phyloP scores from a whole-genome alignment of 2,329 filamentous ascomycete species.

The Colletotrichum cereale region DNA sequence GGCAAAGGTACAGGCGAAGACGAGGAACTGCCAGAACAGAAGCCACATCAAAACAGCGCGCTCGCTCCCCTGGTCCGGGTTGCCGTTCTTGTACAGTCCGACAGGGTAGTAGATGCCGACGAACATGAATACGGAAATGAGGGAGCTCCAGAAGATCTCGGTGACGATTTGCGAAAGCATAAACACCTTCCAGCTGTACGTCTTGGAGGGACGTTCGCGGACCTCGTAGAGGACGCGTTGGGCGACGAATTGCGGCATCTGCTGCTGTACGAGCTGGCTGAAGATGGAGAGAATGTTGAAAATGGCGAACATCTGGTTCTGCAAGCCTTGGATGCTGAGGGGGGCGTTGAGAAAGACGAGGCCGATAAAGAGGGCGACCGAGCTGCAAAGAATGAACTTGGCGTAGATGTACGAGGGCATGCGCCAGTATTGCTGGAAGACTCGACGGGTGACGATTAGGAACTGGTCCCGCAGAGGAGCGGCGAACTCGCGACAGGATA shows the following conservation, averaged over 20 bases:
- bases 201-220: constrained; percentile 73
- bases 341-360: constrained; percentile 72
- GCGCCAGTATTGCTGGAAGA: constrained; percentile 85
- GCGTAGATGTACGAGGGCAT: constrained; percentile 81
- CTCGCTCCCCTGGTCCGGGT: constrained; percentile 58
- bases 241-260: constrained; percentile 76
- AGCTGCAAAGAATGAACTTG: constrained; percentile 69
- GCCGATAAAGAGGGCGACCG: constrained; percentile 68
- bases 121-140: constrained; percentile 72
- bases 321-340: constrained; percentile 70
- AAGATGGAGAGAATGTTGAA: constrained; percentile 78
- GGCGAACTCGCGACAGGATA: constrained; percentile 62
- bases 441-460: constrained; percentile 57
- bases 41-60: constrained; percentile 74
- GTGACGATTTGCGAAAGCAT: constrained; percentile 74
- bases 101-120: constrained; percentile 78
- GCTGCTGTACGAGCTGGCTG: constrained; percentile 68
- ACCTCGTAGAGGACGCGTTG: constrained; percentile 76
- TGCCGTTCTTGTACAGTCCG: constrained; percentile 70
- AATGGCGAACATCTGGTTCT: constrained; percentile 75
- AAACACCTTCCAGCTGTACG: constrained; percentile 76
- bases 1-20: constrained; percentile 76
- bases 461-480: constrained; percentile 72
- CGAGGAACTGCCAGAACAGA: constrained; percentile 72
- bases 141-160: constrained; percentile 75